These are phyloP conservation scores for Rhynchosporium secalis DNA, from an alignment of 2,329 filamentous ascomycete species.

Conservation along the genomic window DNA sequence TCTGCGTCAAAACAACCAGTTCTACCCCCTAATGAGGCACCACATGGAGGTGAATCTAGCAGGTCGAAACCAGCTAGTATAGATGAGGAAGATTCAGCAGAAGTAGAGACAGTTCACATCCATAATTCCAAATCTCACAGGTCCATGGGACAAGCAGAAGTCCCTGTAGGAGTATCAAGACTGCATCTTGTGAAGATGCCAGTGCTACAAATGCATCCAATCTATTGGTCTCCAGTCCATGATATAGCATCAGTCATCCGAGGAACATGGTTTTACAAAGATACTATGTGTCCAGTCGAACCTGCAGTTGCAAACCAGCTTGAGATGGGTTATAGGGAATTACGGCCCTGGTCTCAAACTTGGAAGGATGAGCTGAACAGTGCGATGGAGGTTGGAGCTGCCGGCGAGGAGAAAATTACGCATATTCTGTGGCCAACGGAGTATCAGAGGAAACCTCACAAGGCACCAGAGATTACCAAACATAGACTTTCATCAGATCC, in stretches of 20 bases:
- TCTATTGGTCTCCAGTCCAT: conserved; percentile 95
- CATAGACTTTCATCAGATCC: conserved; percentile 46
- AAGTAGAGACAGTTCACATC: conserved; percentile 27
- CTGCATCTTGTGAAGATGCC: conserved; percentile 87
- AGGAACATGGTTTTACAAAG: conserved; percentile 96
- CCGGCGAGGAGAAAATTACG: conserved; percentile 88
- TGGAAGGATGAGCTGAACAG: conserved; percentile 91
- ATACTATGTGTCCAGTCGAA: conserved; percentile 89
- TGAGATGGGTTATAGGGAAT: conserved; percentile 83
- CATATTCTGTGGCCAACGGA: conserved; percentile 75
- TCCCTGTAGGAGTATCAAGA: conserved; percentile 86
- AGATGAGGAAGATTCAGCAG: conserved; percentile 13
- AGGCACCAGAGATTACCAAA: conserved; percentile 33
- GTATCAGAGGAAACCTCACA: conserved; percentile 37
- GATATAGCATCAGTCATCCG: conserved; percentile 80
- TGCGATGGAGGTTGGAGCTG: conserved; percentile 84
- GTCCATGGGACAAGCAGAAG: conserved; percentile 48
- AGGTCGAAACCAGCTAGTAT: conserved; percentile 14
- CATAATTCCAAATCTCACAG: conserved; percentile 37
- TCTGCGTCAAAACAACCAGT: conserved; percentile 33
- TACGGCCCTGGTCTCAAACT: conserved; percentile 86
- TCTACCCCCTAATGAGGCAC: conserved; percentile 14
- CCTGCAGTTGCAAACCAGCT: conserved; percentile 85
- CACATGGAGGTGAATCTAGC: conserved; percentile 6
- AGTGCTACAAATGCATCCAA: conserved; percentile 84